Percentiles rank a stretch among this genome's conserved stretches.
phyloP scores from a whole-genome alignment of 306 rosid genomes.

The Leucaena leucocephala region DNA sequence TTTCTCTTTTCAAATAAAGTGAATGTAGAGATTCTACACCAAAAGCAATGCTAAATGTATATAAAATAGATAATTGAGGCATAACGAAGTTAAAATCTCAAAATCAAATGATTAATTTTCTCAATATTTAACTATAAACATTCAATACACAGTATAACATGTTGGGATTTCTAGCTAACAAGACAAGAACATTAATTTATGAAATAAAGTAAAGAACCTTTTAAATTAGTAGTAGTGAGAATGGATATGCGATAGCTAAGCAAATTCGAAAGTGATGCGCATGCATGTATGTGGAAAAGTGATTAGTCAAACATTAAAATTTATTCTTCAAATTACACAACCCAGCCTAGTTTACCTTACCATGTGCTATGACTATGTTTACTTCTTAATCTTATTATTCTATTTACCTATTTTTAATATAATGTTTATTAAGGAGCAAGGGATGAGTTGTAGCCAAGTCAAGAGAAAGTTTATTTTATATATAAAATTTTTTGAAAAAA shows the following conservation, averaged over 20 bases:
- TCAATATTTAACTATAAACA: not conserved
- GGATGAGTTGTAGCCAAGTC: conserved; percentile 11
- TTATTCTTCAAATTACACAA: conserved; percentile 24
- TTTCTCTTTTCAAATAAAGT: no score
- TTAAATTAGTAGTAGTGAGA: conserved; percentile 22
- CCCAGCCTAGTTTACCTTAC: conserved; percentile 32
- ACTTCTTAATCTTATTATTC: not conserved
- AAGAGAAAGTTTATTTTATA: no score
- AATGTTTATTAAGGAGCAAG: not conserved
- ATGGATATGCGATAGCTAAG: conserved; percentile 28
- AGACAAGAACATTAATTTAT: not conserved
- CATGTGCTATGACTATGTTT: conserved; percentile 36
- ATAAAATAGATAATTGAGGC: no score
- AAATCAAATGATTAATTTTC: not conserved
- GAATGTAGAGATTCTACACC: no score
- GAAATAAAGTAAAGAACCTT: conserved; percentile 25
- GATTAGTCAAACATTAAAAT: not conserved
- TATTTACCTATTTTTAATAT: no score
- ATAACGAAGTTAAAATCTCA: not conserved
- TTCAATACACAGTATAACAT: not conserved
- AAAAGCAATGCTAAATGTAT: no score
- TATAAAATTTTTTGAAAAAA: no score
- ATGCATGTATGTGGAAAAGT: not conserved
- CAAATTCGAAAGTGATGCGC: conserved; percentile 5
- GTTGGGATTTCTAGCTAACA: not conserved